These are phyloP conservation scores for Byssoonygena ceratinophila DNA, from an alignment of 2,329 filamentous ascomycete genomes.

Conservation along the genomic window DNA sequence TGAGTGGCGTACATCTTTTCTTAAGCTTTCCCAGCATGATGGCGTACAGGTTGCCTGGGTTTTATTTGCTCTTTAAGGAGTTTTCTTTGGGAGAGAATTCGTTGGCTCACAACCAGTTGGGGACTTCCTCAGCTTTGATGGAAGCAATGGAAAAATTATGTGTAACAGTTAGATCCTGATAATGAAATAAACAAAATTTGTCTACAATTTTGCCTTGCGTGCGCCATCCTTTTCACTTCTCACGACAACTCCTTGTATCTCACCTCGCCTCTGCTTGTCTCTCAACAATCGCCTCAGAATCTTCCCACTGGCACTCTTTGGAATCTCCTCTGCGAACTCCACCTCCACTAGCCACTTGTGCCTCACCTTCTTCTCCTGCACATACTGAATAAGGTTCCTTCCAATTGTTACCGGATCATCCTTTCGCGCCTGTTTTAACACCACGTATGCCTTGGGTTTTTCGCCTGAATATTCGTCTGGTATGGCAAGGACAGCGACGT, in stretches of 20 bases:
- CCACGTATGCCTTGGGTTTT: conserved; percentile 48
- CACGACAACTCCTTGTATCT: conserved; percentile 16
- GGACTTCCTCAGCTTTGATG: neutral
- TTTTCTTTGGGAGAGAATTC: neutral
- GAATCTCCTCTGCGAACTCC: conserved; percentile 37
- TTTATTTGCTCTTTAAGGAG: neutral
- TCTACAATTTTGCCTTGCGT: conserved; percentile 8
- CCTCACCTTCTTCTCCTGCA: conserved; percentile 55
- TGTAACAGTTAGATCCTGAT: neutral
- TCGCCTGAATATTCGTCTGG: conserved; percentile 51
- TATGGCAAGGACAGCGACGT: conserved; percentile 54
- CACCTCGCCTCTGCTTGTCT: conserved; percentile 33
- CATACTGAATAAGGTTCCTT: conserved; percentile 47
- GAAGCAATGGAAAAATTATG: neutral
- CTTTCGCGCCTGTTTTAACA: conserved; percentile 30
- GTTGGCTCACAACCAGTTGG: neutral
- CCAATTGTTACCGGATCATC: conserved; percentile 27
- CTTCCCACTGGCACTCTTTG: conserved; percentile 41
- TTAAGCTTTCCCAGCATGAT: conserved; percentile 1
- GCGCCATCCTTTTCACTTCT: neutral
- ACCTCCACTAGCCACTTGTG: conserved; percentile 38
- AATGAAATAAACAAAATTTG: neutral
- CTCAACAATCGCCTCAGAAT: conserved; percentile 39
- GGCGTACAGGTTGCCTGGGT: neutral
- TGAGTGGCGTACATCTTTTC: neutral